phyloP scores from a whole-genome alignment of 176 grass and related monocot species.

The Avena sativa region DNA sequence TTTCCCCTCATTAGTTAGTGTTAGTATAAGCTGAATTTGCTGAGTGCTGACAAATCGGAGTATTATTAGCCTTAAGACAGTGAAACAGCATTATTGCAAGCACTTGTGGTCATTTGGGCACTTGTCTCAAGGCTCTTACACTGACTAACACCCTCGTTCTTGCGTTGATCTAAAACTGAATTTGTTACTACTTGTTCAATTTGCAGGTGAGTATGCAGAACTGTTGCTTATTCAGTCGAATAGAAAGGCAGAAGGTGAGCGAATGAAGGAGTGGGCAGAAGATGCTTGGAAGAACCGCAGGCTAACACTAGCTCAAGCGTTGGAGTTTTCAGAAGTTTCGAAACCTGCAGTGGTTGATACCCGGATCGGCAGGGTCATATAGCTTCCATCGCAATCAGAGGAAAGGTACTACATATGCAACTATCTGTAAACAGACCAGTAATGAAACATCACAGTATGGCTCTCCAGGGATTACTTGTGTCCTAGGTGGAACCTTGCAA shows the following conservation, averaged over 20 bases:
- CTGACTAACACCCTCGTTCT: background rate
- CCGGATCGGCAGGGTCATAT: slow-evolving; percentile 68
- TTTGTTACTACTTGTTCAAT: slow-evolving; percentile 23
- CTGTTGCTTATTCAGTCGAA: slow-evolving; percentile 81
- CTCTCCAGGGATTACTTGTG: background rate
- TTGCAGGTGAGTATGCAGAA: slow-evolving; percentile 81
- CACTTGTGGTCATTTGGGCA: background rate
- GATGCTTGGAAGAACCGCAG: slow-evolving; percentile 71
- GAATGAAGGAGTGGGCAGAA: slow-evolving; percentile 84
- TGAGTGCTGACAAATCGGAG: background rate
- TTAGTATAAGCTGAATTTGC: background rate
- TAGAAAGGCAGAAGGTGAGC: slow-evolving; percentile 80
- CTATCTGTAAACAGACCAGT: background rate
- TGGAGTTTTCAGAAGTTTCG: slow-evolving; percentile 65
- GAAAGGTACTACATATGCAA: background rate
- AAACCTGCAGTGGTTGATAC: slow-evolving; percentile 67
- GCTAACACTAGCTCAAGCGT: slow-evolving; percentile 66
- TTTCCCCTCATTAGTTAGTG: background rate
- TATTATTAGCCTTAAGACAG: background rate
- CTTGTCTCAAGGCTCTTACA: background rate
- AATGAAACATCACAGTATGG: background rate
- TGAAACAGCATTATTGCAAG: background rate
- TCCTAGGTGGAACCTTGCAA: too few species aligned
- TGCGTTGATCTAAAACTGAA: slow-evolving; percentile 28
- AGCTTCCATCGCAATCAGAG: slow-evolving; percentile 2